Evolutionary conservation across 2,329 filamentous ascomycete genomes (phyloP), one percentile per base, ranked within the genome.

Genomic region (Ciborinia camelliae): DNA sequence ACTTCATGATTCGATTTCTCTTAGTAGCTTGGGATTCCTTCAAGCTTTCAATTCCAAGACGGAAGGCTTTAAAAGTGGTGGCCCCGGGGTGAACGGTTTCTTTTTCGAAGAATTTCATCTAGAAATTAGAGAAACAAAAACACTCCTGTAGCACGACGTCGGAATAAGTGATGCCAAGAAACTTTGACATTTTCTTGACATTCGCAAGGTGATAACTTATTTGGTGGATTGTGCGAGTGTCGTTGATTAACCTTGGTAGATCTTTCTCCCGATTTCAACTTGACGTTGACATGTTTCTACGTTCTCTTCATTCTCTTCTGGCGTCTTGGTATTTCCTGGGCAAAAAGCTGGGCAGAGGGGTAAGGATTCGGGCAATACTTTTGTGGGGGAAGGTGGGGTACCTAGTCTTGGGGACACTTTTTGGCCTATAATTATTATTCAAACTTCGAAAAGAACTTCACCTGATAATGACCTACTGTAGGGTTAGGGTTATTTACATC

Each of bases 301-400:
- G 41, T 45, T n/a, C 4, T 14, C 23, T 2, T 26, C 7, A 23
- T 37, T 53, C 20, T 37, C 2, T 53, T 39, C 8, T 50, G 30
- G 39, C 26, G 39, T 23, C 41, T 58, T 58, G 28, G 54, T 32
- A 45, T 45, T 43, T 9, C 15, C 53, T 55, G 26, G 39, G 39
- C 39, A 45, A 32, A 45, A 45, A 45, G 39, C 39, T 57, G 39
- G 54, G 54, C 54, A 45, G 39, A 58, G 54, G 39, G 54, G 54
- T 53, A 35, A 53, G 45, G 14, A 6, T 30, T 57, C 37, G 39
- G 28, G 4, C 37, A 23, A 43, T 28, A 41, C 8, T 20, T 41
- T 55, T 55, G 20, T 28, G 18, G 20, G 14, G 23, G 37, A 20
- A 37, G n/a, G 50, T 52, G 50, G 50, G 32, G 28, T 32, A 15